Conservation (phyloP, 495 filamentous ascomycete genomes). For the Podospora australis region DNA sequence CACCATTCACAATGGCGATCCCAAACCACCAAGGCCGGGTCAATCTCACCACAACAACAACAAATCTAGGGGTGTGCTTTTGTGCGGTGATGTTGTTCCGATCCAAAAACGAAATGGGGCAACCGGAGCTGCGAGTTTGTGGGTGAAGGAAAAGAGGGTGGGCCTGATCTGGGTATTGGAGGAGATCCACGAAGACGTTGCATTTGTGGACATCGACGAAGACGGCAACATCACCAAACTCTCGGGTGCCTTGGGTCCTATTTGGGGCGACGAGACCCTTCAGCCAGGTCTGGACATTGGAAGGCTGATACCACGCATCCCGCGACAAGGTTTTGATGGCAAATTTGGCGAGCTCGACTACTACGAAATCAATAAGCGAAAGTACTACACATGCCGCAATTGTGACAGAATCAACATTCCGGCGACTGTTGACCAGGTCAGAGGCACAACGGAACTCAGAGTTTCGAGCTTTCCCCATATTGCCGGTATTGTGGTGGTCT, state of each 20-base stretch:
- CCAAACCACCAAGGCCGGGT: constrained; percentile 51
- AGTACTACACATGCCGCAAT: constrained; percentile 76
- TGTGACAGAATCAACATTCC: constrained; percentile 70
- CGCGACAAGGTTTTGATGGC: constrained; percentile 59
- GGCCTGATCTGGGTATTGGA: constrained; percentile 96
- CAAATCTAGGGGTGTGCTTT: constrained; percentile 82
- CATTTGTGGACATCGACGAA: constrained; percentile 62
- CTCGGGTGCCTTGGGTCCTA: constrained; percentile 61
- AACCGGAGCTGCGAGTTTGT: constrained; percentile 85
- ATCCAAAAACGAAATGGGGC: constrained; percentile 87
- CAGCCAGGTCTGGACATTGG: constrained; percentile 63
- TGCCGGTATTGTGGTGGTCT: constrained; percentile 89
- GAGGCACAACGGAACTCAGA: constrained; percentile 58
- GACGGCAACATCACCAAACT: constrained; percentile 62
- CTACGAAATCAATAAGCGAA: constrained; percentile 57
- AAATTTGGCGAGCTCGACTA: constrained; percentile 64
- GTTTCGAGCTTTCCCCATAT: constrained; percentile 95
- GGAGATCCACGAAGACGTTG: constrained; percentile 93
- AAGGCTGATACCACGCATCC: constrained; percentile 71
- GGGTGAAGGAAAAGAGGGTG: constrained; percentile 95
- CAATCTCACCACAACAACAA: constrained; percentile 50
- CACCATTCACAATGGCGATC: constrained; percentile 70
- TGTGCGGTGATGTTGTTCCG: constrained; percentile 95
- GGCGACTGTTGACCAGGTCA: constrained; percentile 61
- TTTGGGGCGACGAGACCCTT: constrained; percentile 71